Conservation (phyloP, 306 rosid genomes). For the Vicia villosa region DNA sequence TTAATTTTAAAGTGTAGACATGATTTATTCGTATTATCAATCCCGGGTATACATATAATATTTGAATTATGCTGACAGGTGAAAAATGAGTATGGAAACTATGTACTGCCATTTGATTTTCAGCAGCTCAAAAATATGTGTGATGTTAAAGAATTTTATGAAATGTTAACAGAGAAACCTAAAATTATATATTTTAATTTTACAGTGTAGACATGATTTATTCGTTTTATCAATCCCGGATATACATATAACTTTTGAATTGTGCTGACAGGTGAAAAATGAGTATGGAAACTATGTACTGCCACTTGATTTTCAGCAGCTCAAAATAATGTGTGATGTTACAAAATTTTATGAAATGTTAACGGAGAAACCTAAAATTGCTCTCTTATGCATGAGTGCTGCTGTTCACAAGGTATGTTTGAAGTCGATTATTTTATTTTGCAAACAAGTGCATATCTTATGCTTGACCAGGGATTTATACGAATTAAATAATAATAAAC, state of each 20-base stretch:
- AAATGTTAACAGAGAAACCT: conserved; percentile 67
- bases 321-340: conserved; percentile 47
- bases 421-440: not conserved
- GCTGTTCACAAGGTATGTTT: conserved; percentile 74
- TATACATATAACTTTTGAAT: conserved; percentile 21
- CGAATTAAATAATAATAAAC: conserved; percentile 20
- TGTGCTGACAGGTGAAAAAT: conserved; percentile 48
- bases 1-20: not conserved
- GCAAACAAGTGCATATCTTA: conserved; percentile 10
- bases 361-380: conserved; percentile 69
- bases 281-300: conserved; percentile 53
- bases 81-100: conserved; percentile 51
- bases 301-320: conserved; percentile 70
- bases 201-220: not conserved
- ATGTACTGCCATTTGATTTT: conserved; percentile 64
- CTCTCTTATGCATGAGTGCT: conserved; percentile 71
- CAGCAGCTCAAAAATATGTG: conserved; percentile 58
- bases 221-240: not conserved
- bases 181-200: conserved; percentile 14
- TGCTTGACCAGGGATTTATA: conserved; percentile 25
- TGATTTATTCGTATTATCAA: not conserved
- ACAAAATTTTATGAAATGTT: conserved; percentile 59
- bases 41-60: not conserved
- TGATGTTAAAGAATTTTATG: conserved; percentile 50
- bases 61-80: conserved; percentile 44